Conservation (phyloP, 352 stramenopile species). For the Globisporangium viniferum region DNA sequence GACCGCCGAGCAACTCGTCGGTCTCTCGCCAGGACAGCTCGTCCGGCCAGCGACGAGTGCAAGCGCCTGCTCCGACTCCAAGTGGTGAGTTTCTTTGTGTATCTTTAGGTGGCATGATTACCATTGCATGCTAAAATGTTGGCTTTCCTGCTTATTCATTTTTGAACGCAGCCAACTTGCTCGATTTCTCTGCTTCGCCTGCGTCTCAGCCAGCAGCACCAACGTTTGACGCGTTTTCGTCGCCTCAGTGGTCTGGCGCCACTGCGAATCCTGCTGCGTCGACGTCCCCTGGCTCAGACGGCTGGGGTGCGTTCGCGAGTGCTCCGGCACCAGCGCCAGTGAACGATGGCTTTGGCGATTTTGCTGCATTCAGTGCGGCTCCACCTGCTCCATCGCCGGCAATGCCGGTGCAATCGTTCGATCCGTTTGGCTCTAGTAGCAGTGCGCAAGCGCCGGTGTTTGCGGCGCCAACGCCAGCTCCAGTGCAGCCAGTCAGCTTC, state of each 20-base stretch:
- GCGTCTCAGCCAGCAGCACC: slow-evolving; percentile 19
- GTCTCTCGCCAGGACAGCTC: slow-evolving; percentile 9
- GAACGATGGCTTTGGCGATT: slow-evolving; percentile 42
- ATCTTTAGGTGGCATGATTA: neutral
- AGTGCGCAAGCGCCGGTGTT: slow-evolving; percentile 17
- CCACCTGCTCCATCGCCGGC: slow-evolving; percentile 16
- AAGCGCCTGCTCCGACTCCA: neutral
- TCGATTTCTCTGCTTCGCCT: slow-evolving; percentile 44
- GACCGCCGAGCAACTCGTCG: neutral
- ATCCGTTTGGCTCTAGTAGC: slow-evolving; percentile 28
- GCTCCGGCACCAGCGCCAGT: slow-evolving; percentile 19
- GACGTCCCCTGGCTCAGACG: slow-evolving; percentile 9
- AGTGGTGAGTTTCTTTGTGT: slow-evolving; percentile 6
- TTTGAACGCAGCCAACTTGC: slow-evolving; percentile 34
- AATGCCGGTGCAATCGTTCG: slow-evolving; percentile 21
- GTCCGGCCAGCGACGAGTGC: slow-evolving; percentile 8
- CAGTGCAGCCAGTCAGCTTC: slow-evolving; percentile 10
- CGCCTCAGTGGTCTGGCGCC: slow-evolving; percentile 9
- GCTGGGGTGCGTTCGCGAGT: slow-evolving; percentile 33
- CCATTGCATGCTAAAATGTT: neutral
- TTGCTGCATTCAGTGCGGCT: slow-evolving; percentile 37
- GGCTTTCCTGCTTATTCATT: neutral
- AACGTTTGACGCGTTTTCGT: slow-evolving; percentile 45
- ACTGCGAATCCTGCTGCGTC: slow-evolving; percentile 14
- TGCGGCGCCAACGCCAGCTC: slow-evolving; percentile 14